These are phyloP conservation scores for Pezicula carpinea DNA, from an alignment of 2,329 filamentous ascomycete genomes.

Conservation along the genomic window DNA sequence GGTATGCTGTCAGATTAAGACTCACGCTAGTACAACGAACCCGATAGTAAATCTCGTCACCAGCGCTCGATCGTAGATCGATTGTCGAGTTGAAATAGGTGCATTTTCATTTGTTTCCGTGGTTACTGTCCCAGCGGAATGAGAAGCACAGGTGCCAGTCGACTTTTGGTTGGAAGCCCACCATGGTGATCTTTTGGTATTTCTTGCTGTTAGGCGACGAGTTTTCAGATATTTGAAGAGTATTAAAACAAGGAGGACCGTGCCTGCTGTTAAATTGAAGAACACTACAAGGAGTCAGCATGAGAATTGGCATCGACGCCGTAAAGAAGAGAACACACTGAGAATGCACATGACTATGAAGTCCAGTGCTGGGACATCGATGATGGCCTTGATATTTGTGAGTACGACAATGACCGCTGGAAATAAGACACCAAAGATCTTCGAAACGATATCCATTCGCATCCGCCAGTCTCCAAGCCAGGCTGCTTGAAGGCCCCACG, in stretches of 20 bases:
- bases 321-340: slow-evolving; percentile 26
- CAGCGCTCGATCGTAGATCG: slow-evolving; percentile 42
- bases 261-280: slow-evolving; percentile 32
- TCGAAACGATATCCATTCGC: slow-evolving; percentile 26
- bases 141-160: slow-evolving; percentile 12
- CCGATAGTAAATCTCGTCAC: slow-evolving; percentile 40
- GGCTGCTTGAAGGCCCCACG: slow-evolving; percentile 25
- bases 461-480: slow-evolving; percentile 25
- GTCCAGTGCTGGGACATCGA: slow-evolving; percentile 24
- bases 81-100: slow-evolving; percentile 14
- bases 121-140: slow-evolving; percentile 8
- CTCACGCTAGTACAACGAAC: slow-evolving; percentile 34
- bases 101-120: slow-evolving; percentile 3
- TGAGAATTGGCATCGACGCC: not conserved
- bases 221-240: slow-evolving; percentile 37
- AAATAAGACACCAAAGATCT: slow-evolving; percentile 31
- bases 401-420: slow-evolving; percentile 32
- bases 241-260: slow-evolving; percentile 34
- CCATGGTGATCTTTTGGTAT: slow-evolving; percentile 18
- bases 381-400: slow-evolving; percentile 26
- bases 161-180: slow-evolving; percentile 18
- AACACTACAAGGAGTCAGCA: slow-evolving; percentile 31
- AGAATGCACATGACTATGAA: slow-evolving; percentile 33
- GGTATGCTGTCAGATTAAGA: not conserved
- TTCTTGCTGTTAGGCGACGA: slow-evolving; percentile 29